Base-by-base conservation (phyloP, 495 filamentous ascomycete genomes). In the Peziza echinospora region DNA sequence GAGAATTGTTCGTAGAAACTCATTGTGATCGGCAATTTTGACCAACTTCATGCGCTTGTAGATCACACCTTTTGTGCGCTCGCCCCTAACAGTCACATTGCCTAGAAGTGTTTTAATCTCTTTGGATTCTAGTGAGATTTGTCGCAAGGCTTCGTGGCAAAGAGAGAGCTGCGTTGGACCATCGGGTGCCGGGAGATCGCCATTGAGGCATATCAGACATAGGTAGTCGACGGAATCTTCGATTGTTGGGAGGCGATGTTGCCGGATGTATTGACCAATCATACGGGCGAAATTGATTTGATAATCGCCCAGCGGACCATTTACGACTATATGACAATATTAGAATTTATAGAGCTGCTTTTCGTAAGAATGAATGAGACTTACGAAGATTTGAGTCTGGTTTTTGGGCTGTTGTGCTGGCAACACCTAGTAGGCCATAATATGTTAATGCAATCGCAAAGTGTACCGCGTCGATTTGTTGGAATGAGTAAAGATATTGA, bases 221-320 rank as follows among this genome's bases (percentile, higher is more conserved):
- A 99, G 78, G 56, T 99, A 99, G 61, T 99, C 91, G 41, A 87
- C 78, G 10, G 89, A 87, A 40, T 83, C 78, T 46, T 77, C 80
- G 5, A 82, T 78, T 55, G 84, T 77, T 26, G 82, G 83, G 9
- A 82, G 80, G 26, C 91, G 79, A 73, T 96, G 96, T 62, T 93
- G 84, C 25, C 78, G 73, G 6, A 91, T 99, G 65, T 99, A 99
- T 57, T 85, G 83, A 23, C 86, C 91, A 42, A 96, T 65, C 67
- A 99, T 81, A 21, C 77, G 75, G 24, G 80, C 85, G 61, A 99
- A 99, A 66, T 85, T 93, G 63, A 99, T 76, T 56, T 94, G 86
- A 13, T 85, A 78, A 45, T 77, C 73, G 49, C 78, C 71, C 41
- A 78, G 78, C n/a, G 82, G 83, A 43, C 57, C 57, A 11, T 70